Evolutionary conservation across 805 yeast genomes (phyloP), one percentile per base, ranked within the genome.

Genomic region (Hagleromyces aurorensis): DNA sequence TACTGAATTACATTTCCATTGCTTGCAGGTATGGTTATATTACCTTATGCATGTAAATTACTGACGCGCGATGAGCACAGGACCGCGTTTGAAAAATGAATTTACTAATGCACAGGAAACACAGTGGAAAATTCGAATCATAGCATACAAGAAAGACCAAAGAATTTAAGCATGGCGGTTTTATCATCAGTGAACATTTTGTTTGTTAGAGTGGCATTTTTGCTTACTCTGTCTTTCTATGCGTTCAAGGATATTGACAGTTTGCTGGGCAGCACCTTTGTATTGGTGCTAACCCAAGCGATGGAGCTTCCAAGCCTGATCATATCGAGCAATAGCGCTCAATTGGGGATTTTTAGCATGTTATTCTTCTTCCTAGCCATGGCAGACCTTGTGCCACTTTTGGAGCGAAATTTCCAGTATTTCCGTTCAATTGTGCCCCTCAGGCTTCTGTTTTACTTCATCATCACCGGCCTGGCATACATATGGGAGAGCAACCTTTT

Each of bases 401-500:
- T 71, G 13, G 72, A 59, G 25, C 52, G 48, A 8, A 69, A 69
- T 29, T 29, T 33, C 7, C 36, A 40, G 15, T 76, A 70, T 51
- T 78, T 79, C 44, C 78, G 75, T 40, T 62, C 76, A 0, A 48
- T 75, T 7, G 71, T 77, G 2, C 84, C 86, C 7, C 41, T 67
- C 5, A 64, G 87, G 48, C 52, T 78, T 31, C 40, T 65, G 10
- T 22, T 64, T 6, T 69, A 61, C 43, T 78, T 80, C 41, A 43
- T 50, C 0, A 40, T 77, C 20, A 74, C 72, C 6, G 64, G 64
- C 4, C 65, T 64, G 39, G 54, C 75, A 15, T 75, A 72, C 44
- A 30, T 67, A 23, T 65, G 66, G 32, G 56, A 57, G n/a, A 51
- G 59, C 24, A 62, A 65, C 13, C 37, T 47, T 11, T 50, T 57